Conservation (phyloP, 306 rosid genomes). For the Vigna hirtella region DNA sequence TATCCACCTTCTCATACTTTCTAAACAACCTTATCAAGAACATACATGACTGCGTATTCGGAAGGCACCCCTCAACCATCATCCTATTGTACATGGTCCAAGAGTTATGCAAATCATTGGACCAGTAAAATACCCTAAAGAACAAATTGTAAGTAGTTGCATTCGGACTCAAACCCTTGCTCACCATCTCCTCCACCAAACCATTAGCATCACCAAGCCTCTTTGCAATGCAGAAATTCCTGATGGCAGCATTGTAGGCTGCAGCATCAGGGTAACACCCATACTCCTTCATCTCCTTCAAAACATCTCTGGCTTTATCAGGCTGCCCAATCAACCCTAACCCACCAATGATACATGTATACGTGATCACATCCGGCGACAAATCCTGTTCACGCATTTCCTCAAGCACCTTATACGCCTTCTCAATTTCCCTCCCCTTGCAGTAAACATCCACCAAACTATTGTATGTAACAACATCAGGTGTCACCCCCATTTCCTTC, state of each 20-base stretch:
- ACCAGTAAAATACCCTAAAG: slow-evolving; percentile 81
- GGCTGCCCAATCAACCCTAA: slow-evolving; percentile 90
- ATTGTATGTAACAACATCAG: slow-evolving; percentile 84
- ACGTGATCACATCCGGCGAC: slow-evolving; percentile 75
- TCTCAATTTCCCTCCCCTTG: slow-evolving; percentile 71
- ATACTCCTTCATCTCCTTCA: slow-evolving; percentile 90
- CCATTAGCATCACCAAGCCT: slow-evolving; percentile 79
- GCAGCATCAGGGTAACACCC: slow-evolving; percentile 86
- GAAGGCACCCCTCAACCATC: slow-evolving; percentile 72
- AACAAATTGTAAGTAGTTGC: slow-evolving; percentile 88
- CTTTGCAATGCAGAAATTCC: slow-evolving; percentile 88
- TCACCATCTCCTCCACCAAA: slow-evolving; percentile 79
- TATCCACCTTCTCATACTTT: slow-evolving; percentile 79
- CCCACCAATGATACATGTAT: slow-evolving; percentile 83
- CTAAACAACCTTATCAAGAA: slow-evolving; percentile 74
- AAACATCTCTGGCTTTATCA: slow-evolving; percentile 72
- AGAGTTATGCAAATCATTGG: slow-evolving; percentile 71
- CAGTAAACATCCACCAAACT: slow-evolving; percentile 84
- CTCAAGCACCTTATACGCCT: slow-evolving; percentile 74
- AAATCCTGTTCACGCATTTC: slow-evolving; percentile 66
- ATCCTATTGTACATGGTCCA: slow-evolving; percentile 77
- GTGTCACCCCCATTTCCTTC: slow-evolving; percentile 74
- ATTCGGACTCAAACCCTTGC: slow-evolving; percentile 72
- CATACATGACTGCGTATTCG: slow-evolving; percentile 92
- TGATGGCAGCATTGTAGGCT: slow-evolving; percentile 80